Conservation (phyloP, 768 basidiomycete genomes). For the Collybia sordida region DNA sequence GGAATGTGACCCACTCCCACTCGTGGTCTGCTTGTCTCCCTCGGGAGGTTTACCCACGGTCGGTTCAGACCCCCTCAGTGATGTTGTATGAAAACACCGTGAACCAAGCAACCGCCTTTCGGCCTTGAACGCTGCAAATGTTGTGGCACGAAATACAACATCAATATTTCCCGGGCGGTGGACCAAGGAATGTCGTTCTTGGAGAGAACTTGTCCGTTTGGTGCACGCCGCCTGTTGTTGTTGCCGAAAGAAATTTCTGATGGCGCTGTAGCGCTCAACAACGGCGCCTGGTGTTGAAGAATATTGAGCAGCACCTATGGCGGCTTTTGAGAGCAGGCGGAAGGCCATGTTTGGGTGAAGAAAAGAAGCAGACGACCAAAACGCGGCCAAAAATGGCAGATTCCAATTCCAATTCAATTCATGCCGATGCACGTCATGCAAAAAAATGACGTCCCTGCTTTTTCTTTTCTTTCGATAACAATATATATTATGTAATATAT, state of each 20-base stretch:
- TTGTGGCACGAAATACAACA: neutral
- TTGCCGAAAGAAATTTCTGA: constrained; percentile 55
- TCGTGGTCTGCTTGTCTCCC: neutral
- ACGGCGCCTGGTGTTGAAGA: constrained; percentile 16
- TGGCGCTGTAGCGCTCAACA: constrained; percentile 58
- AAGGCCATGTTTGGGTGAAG: constrained; percentile 2
- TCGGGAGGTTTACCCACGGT: neutral
- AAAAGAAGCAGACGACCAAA: neutral
- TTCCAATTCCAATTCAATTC: too few relatives aligned
- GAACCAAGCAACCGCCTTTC: neutral
- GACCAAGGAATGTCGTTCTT: too few relatives aligned
- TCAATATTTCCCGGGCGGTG: neutral
- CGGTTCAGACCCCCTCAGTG: neutral
- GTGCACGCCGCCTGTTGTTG: constrained; percentile 16
- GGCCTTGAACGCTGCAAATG: neutral
- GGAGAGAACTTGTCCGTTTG: too few relatives aligned
- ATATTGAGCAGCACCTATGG: constrained; percentile 9
- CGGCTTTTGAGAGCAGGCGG: constrained; percentile 6
- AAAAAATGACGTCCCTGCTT: too few relatives aligned
- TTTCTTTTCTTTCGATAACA: too few relatives aligned
- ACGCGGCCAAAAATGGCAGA: neutral
- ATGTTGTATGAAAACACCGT: constrained; percentile 19
- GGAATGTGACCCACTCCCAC: too few relatives aligned
- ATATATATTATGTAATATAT: too few relatives aligned
- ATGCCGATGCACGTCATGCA: too few relatives aligned